These are phyloP conservation scores for Paramecium octaurelia DNA, from an alignment of 73 alveolate genomes.

Conservation along the genomic window DNA sequence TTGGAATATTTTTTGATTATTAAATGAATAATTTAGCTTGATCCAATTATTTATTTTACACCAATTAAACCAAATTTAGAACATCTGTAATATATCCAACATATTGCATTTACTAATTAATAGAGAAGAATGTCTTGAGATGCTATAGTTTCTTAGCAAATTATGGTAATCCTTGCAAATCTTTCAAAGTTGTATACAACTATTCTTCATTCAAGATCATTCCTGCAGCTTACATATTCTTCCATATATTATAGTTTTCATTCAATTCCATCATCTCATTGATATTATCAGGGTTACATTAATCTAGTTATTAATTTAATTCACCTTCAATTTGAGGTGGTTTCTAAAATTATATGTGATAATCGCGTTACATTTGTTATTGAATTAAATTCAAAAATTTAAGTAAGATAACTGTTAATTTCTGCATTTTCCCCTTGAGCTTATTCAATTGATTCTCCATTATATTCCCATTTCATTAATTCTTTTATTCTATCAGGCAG, in stretches of 20 bases:
- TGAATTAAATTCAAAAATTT: not conserved
- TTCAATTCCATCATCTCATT: not conserved
- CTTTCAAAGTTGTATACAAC: not conserved
- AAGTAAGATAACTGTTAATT: not conserved
- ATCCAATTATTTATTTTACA: not conserved
- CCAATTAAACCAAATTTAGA: not conserved
- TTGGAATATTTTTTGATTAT: not conserved
- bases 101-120: not conserved
- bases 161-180: not conserved
- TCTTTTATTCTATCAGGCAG: not conserved
- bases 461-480: not conserved
- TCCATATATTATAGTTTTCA: not conserved
- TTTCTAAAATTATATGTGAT: not conserved
- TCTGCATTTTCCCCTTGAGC: not conserved
- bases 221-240: constrained; percentile 19
- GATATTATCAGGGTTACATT: not conserved
- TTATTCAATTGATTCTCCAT: not conserved
- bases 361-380: not conserved
- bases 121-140: not conserved
- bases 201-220: not conserved
- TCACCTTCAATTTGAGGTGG: not conserved
- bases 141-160: not conserved
- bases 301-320: not conserved
- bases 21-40: not conserved
- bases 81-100: not conserved